phyloP scores from a whole-genome alignment of 208 protist species.

The Leishmania major region DNA sequence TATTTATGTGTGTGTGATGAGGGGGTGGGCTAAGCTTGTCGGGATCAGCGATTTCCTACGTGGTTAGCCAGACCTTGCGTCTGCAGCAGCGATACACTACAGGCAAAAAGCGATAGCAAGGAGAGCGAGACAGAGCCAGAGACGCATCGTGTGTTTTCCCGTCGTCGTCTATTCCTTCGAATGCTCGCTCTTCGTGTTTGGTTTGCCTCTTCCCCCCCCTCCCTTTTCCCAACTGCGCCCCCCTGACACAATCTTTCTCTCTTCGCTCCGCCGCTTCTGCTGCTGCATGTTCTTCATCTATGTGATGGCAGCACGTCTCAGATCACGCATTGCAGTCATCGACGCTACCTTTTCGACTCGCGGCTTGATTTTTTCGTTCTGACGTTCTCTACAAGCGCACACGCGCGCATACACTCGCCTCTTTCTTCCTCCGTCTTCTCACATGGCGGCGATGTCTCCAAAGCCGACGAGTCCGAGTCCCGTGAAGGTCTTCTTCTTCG shows the following conservation, averaged over 20 bases:
- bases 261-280: not conserved
- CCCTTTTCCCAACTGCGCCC: no score
- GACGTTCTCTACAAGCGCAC: not conserved
- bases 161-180: not conserved
- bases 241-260: not conserved
- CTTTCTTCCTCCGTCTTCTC: not conserved
- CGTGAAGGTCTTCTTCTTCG: constrained; percentile 64
- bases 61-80: not conserved
- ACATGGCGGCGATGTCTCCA: not conserved
- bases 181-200: no score
- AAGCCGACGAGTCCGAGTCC: constrained; percentile 11
- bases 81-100: no score
- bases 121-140: no score
- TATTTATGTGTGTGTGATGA: no score
- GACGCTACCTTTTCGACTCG: not conserved
- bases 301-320: not conserved
- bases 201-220: not conserved
- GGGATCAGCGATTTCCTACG: not conserved
- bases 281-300: not conserved
- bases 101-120: no score
- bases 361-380: not conserved
- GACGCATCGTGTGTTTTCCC: not conserved
- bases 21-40: not conserved
- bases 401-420: not conserved
- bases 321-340: not conserved